Base-by-base conservation (phyloP, 2,329 filamentous ascomycete species). In the Hymenoscyphus repandus region DNA sequence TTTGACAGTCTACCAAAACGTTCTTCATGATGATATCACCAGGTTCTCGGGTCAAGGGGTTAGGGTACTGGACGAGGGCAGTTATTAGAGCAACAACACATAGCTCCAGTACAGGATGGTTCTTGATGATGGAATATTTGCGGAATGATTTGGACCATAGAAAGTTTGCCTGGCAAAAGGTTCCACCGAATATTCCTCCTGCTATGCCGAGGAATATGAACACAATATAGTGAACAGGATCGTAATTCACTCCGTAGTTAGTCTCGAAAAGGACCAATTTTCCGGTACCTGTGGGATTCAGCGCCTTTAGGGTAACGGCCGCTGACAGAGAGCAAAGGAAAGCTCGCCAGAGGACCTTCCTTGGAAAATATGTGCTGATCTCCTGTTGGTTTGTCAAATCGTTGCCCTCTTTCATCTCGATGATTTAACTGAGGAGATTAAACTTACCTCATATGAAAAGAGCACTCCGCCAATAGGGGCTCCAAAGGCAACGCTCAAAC, bases 181-280 rank as follows among this genome's bases (percentile, higher is more conserved):
- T 58, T 0, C 78, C 79, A 5, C 79, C 79, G 53, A 80, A 82
- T 0, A 82, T 53, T 3, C 79, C 80, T n/a, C 79, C 80, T 4
- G 69, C 72, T 11, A 82, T 57, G 1, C 79, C 79, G 0, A 83
- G 71, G 2, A 81, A 50, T 4, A 79, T 65, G 61, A 83, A 83
- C 32, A 80, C 70, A 2, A 79, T 58, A 58, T 82, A 82, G 56
- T 83, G 77, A 9, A 74, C 61, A 1, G 74, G 64, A n/a, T 72
- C 63, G 58, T 82, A 82, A n/a, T 73, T 71, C 2, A 74, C 74
- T 4, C 75, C 77, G 54, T 81, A 82, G 45, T 77, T 74, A 4
- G 79, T 82, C 58, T 83, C 77, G 59, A 82, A 83, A 5, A 82
- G 70, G 0, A 80, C 78, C 3, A 83, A 67, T 58, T 80, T 82